Conservation (phyloP, 495 filamentous ascomycete species). For the Hypomontagnella submonticulosa region DNA sequence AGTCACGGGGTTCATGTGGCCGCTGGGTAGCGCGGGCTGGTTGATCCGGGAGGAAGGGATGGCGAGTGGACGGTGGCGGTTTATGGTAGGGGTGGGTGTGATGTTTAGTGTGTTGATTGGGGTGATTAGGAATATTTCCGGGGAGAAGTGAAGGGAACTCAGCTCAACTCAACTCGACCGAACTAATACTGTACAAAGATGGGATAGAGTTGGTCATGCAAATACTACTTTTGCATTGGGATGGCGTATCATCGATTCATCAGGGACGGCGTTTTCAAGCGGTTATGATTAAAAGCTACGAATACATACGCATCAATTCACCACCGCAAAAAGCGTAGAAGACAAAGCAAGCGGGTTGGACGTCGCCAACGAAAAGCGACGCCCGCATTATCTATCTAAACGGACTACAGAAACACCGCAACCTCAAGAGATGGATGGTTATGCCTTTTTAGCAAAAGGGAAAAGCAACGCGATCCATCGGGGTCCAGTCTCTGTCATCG, state of each 20-base stretch:
- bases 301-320: slow-evolving; percentile 8
- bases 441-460: slow-evolving; percentile 4
- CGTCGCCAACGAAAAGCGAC: slow-evolving; percentile 42
- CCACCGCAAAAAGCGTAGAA: slow-evolving; percentile 14
- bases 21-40: slow-evolving; percentile 85
- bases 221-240: slow-evolving; percentile 37
- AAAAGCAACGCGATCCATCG: slow-evolving; percentile 14
- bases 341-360: slow-evolving; percentile 36
- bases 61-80: slow-evolving; percentile 81
- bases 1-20: slow-evolving; percentile 94
- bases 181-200: too few relatives aligned
- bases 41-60: slow-evolving; percentile 87
- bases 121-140: slow-evolving; percentile 54
- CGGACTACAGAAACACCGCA: slow-evolving; percentile 22
- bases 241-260: slow-evolving; percentile 31
- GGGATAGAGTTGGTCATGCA: slow-evolving; percentile 1
- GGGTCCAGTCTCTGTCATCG: slow-evolving; percentile 32
- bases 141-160: slow-evolving; percentile 37
- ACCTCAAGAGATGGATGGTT: slow-evolving; percentile 29
- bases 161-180: background rate
- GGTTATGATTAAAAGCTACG: background rate
- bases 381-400: slow-evolving; percentile 47
- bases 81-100: slow-evolving; percentile 85
- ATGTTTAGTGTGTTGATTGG: slow-evolving; percentile 60
- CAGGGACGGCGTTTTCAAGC: too few relatives aligned